Percentiles rank a stretch among this genome's conserved stretches.
Evolutionary conservation across 2,329 filamentous ascomycete genomes (phyloP).

Genomic region (Fusarium sp.): DNA sequence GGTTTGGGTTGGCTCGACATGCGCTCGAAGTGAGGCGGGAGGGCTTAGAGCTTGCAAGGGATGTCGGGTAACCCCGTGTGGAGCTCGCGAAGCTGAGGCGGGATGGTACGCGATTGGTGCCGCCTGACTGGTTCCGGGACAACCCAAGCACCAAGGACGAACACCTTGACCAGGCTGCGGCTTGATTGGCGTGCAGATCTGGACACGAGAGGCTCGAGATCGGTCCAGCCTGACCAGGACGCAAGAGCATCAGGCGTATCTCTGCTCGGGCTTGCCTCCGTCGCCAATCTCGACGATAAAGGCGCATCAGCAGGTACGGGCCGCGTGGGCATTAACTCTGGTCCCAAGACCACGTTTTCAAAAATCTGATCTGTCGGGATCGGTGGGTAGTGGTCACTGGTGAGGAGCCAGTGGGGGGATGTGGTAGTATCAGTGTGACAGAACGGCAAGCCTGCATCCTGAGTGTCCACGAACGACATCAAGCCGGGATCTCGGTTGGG

Average conservation of each 20-base stretch:
- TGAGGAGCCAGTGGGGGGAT: constrained; percentile 21
- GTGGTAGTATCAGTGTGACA: constrained; percentile 36
- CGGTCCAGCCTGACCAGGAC: constrained; percentile 14
- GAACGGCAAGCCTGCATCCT: constrained; percentile 25
- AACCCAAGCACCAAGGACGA: constrained; percentile 33
- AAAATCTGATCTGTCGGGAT: constrained; percentile 31
- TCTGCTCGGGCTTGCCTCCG: neutral
- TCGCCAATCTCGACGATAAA: constrained; percentile 21
- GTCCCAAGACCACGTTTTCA: constrained; percentile 38
- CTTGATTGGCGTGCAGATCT: constrained; percentile 41
- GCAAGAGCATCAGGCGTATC: neutral
- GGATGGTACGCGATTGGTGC: constrained; percentile 45
- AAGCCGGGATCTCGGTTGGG: constrained; percentile 24
- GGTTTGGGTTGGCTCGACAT: constrained; percentile 32
- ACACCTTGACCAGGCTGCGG: constrained; percentile 22
- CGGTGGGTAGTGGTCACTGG: constrained; percentile 18
- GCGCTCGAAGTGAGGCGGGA: constrained; percentile 42
- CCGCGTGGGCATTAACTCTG: constrained; percentile 25
- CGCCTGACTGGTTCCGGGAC: constrained; percentile 42
- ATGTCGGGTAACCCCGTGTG: constrained; percentile 44
- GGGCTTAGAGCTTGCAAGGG: constrained; percentile 38
- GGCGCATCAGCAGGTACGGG: constrained; percentile 31
- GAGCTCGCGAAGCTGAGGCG: constrained; percentile 39
- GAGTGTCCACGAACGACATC: constrained; percentile 17
- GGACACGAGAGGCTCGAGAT: constrained; percentile 31